Evolutionary conservation across 805 yeast species (phyloP).

Genomic region (Suhomyces sp.): DNA sequence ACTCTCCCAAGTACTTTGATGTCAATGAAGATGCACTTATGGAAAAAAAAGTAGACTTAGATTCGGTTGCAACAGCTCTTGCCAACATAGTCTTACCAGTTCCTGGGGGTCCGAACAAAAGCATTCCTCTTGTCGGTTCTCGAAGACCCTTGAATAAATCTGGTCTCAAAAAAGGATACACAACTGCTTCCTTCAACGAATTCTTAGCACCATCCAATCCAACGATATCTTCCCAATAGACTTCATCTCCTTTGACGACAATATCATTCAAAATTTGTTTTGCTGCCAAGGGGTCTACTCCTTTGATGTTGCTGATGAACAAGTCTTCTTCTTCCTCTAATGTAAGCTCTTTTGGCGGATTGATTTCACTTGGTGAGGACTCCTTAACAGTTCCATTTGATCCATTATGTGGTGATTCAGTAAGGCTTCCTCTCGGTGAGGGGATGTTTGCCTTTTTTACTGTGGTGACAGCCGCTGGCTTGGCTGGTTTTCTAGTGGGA

Average conservation of each 20-base stretch:
- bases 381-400: conserved; percentile 1
- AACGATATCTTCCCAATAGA: conserved; percentile 93
- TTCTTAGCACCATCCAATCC: conserved; percentile 88
- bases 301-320: conserved; percentile 50
- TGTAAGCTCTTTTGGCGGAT: conserved; percentile 4
- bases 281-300: conserved; percentile 79
- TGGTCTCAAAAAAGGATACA: conserved; percentile 91
- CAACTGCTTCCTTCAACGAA: conserved; percentile 91
- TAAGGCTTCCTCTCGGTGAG: too few species aligned
- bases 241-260: conserved; percentile 85
- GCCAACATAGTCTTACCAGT: conserved; percentile 98
- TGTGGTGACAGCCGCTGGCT: conserved; percentile 1
- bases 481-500: conserved; percentile 3
- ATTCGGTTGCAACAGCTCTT: conserved; percentile 93
- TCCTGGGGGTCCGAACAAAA: conserved; percentile 97
- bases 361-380: background rate
- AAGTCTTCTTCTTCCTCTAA: conserved; percentile 28
- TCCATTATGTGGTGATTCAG: conserved; percentile 1
- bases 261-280: conserved; percentile 85
- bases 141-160: conserved; percentile 87
- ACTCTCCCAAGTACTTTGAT: conserved; percentile 86
- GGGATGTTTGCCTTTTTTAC: conserved; percentile 1
- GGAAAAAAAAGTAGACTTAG: conserved; percentile 87
- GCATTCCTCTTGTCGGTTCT: conserved; percentile 96
- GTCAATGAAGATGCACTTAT: conserved; percentile 89